Evolutionary conservation across 2,329 filamentous ascomycete species (phyloP).

Genomic region (Bimuria novae-zelandiae): DNA sequence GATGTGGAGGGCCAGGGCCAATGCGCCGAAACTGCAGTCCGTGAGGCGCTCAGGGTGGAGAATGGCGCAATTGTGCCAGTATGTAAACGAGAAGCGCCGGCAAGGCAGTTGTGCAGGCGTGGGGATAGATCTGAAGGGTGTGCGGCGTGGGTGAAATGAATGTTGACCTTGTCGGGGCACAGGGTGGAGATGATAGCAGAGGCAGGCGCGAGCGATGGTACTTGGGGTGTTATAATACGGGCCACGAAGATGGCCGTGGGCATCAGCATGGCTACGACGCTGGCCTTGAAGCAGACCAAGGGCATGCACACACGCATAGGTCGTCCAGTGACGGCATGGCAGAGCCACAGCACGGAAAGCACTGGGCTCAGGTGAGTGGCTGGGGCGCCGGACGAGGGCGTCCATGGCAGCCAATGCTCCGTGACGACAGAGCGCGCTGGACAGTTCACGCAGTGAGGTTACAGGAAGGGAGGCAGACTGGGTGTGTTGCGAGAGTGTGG

Average conservation of each 20-base stretch:
- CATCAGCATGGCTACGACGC: slow-evolving; percentile 32
- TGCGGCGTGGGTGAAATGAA: slow-evolving; percentile 7
- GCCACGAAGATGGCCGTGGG: slow-evolving; percentile 21
- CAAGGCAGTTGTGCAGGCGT: slow-evolving; percentile 13
- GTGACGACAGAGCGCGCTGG: slow-evolving; percentile 24
- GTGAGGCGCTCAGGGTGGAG: slow-evolving; percentile 30
- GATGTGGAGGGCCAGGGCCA: slow-evolving; percentile 40
- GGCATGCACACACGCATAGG: slow-evolving; percentile 1
- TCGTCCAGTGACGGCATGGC: slow-evolving; percentile 19
- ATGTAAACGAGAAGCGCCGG: slow-evolving; percentile 30
- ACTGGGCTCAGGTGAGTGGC: slow-evolving; percentile 21
- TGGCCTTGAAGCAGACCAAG: slow-evolving; percentile 21
- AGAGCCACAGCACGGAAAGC: slow-evolving; percentile 20
- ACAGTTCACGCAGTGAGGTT: slow-evolving; percentile 15
- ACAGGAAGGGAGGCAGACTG: slow-evolving; percentile 16
- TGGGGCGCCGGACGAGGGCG: slow-evolving; percentile 27
- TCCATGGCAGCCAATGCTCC: slow-evolving; percentile 32
- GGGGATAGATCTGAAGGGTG: not conserved
- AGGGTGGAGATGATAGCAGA: slow-evolving; percentile 4
- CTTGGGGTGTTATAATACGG: slow-evolving; percentile 34
- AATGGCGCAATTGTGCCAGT: slow-evolving; percentile 20
- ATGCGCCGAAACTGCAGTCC: slow-evolving; percentile 43
- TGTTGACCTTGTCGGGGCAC: slow-evolving; percentile 9
- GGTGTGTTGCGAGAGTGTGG: slow-evolving; percentile 26
- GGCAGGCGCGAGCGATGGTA: slow-evolving; percentile 29